These are phyloP conservation scores for Clonostachys chloroleuca DNA, from an alignment of 2,329 filamentous ascomycete species.

Conservation along the genomic window DNA sequence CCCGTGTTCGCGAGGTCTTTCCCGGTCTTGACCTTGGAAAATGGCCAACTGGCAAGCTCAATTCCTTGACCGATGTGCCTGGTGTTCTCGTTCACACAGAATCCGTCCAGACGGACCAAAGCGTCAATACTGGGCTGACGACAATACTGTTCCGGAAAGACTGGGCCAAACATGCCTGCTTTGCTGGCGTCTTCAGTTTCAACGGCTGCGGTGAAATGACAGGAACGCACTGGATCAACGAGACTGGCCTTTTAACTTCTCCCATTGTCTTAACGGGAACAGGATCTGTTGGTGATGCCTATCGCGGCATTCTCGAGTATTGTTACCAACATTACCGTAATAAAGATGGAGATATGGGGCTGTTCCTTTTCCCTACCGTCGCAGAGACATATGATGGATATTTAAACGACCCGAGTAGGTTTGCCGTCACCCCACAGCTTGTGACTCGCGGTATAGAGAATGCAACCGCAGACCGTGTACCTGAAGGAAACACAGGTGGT, in stretches of 20 bases:
- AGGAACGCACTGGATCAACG: conserved; percentile 55
- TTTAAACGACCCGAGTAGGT: conserved; percentile 51
- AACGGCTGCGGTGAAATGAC: conserved; percentile 63
- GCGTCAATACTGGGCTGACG: conserved; percentile 45
- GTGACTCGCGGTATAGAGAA: conserved; percentile 47
- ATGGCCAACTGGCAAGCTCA: conserved; percentile 36
- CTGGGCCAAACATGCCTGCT: conserved; percentile 38
- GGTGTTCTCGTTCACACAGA: conserved; percentile 41
- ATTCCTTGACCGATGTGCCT: conserved; percentile 46
- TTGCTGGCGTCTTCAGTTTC: conserved; percentile 53
- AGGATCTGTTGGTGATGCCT: conserved; percentile 51
- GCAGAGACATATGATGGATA: conserved; percentile 61
- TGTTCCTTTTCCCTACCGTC: conserved; percentile 54
- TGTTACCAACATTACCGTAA: conserved; percentile 38
- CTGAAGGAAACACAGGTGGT: conserved; percentile 60
- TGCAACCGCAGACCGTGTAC: conserved; percentile 44
- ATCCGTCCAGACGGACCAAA: conserved; percentile 20
- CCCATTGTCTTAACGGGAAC: conserved; percentile 58
- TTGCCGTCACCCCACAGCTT: conserved; percentile 49
- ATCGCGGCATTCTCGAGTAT: conserved; percentile 55
- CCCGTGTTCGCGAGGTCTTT: conserved; percentile 28
- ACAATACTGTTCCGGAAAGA: conserved; percentile 38
- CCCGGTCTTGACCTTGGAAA: conserved; percentile 36
- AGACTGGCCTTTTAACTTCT: conserved; percentile 53
- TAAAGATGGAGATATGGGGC: conserved; percentile 36